phyloP scores from a whole-genome alignment of 2,329 filamentous ascomycete genomes.

The Claviceps sp. region DNA sequence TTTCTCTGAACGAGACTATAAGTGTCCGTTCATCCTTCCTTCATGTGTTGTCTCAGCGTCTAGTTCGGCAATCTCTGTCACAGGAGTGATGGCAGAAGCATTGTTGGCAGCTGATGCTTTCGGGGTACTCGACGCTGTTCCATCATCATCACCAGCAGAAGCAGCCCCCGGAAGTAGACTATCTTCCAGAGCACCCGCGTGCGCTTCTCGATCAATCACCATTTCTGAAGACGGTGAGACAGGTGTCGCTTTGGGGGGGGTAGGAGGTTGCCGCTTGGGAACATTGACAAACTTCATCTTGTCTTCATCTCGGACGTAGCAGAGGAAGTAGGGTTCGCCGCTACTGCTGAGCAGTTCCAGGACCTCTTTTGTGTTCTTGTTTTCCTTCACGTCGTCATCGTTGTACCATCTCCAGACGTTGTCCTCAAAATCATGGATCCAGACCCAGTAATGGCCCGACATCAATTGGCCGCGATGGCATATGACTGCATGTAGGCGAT shows the following conservation, averaged over 20 bases:
- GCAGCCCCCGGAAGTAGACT: background rate
- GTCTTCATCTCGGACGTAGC: conserved; percentile 61
- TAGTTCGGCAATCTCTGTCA: background rate
- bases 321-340: conserved; percentile 72
- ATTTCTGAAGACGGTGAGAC: conserved; percentile 1
- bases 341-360: conserved; percentile 51
- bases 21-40: background rate
- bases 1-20: background rate
- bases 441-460: conserved; percentile 92
- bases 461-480: conserved; percentile 66
- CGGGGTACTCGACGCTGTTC: background rate
- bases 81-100: background rate
- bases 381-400: conserved; percentile 64
- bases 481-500: conserved; percentile 82
- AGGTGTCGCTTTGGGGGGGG: conserved; percentile 5
- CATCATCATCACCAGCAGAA: background rate
- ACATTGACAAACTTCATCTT: conserved; percentile 40
- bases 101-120: background rate
- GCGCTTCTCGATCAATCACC: conserved; percentile 13
- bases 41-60: background rate
- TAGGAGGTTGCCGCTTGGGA: conserved; percentile 23
- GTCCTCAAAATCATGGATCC: conserved; percentile 78
- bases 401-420: conserved; percentile 90
- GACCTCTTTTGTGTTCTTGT: conserved; percentile 52
- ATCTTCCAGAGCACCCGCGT: conserved; percentile 8